Evolutionary conservation across 2,329 filamentous ascomycete species (phyloP), one percentile per base, ranked within the genome.

Genomic region (Chaetomium strumarium): DNA sequence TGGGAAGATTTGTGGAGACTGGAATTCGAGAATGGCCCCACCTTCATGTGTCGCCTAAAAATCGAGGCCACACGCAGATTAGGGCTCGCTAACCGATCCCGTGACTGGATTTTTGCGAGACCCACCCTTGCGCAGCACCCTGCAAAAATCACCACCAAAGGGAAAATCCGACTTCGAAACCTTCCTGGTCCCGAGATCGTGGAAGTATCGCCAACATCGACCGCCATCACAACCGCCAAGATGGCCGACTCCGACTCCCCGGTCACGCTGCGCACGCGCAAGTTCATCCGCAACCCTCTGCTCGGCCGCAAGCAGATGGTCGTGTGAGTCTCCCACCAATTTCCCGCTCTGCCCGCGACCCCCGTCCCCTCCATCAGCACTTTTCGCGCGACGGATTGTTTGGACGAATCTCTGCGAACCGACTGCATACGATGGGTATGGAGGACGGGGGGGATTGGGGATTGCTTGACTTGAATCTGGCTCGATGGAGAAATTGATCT

Each of bases 231-330:
- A 63, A 58, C 56, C 56, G 52, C 58, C 62, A 95, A 77, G 76
- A 96, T 96, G 92, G 88, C 91, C 78, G 88, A 91, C 78, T 76
- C 77, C 71, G 85, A 89, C 73, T 76, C 77, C 68, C 78, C 85
- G 72, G 85, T 90, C 73, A 90, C 86, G 70, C 79, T 91, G 79
- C 85, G 93, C 81, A 99, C 93, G 78, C 92, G 93, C 88, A 97
- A 97, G 84, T 99, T 99, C 88, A 95, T 97, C 80, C 90, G 91
- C 82, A 99, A 99, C 86, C 89, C 93, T 76, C 90, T 99, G 72
- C 86, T 99, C 74, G 90, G 87, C 75, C 88, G 92, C 76, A 96
- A 95, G 85, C 92, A 97, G 86, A 96, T 97, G 90, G 92, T 96
- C 79, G 88, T 96, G 92, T 96, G 90, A 84, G 88, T 86, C 66